Evolutionary conservation across 352 stramenopile species (phyloP).

Genomic region (Globisporangium canariense): DNA sequence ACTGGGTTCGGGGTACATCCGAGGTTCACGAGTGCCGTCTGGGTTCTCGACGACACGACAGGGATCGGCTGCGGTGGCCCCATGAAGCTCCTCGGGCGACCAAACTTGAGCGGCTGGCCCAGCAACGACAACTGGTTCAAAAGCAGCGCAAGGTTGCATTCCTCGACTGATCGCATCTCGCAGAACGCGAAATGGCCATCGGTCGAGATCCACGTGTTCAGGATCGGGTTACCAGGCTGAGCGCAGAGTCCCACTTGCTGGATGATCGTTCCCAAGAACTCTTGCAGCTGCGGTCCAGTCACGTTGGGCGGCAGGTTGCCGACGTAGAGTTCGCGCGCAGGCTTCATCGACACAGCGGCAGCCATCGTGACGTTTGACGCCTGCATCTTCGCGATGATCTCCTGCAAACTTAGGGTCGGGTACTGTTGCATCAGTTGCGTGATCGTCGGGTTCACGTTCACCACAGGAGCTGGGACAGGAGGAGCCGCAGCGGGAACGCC

Average conservation of each 20-base stretch:
- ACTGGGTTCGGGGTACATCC: constrained; percentile 77
- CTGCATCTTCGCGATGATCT: constrained; percentile 89
- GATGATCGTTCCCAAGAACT: constrained; percentile 86
- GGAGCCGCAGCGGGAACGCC: constrained; percentile 4
- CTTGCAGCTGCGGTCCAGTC: constrained; percentile 77
- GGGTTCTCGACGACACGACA: constrained; percentile 54
- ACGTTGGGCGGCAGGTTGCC: constrained; percentile 84
- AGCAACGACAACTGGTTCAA: constrained; percentile 80
- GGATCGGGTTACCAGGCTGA: constrained; percentile 77
- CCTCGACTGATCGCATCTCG: constrained; percentile 84
- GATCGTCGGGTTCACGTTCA: constrained; percentile 82
- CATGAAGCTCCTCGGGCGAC: constrained; percentile 78
- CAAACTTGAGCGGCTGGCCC: constrained; percentile 84
- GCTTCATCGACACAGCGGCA: constrained; percentile 71
- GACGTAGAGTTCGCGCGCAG: constrained; percentile 80
- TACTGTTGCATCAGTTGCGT: constrained; percentile 89
- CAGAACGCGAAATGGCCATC: constrained; percentile 87
- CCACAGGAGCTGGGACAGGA: constrained; percentile 21
- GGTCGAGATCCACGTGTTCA: constrained; percentile 85
- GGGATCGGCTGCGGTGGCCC: constrained; percentile 79
- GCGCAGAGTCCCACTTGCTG: constrained; percentile 78
- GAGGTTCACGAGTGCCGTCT: constrained; percentile 78
- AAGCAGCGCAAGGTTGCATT: constrained; percentile 83
- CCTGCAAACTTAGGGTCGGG: constrained; percentile 84
- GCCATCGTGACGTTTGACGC: constrained; percentile 74